phyloP scores from a whole-genome alignment of 2,329 filamentous ascomycete genomes.

The Phaeosphaeria sp. region DNA sequence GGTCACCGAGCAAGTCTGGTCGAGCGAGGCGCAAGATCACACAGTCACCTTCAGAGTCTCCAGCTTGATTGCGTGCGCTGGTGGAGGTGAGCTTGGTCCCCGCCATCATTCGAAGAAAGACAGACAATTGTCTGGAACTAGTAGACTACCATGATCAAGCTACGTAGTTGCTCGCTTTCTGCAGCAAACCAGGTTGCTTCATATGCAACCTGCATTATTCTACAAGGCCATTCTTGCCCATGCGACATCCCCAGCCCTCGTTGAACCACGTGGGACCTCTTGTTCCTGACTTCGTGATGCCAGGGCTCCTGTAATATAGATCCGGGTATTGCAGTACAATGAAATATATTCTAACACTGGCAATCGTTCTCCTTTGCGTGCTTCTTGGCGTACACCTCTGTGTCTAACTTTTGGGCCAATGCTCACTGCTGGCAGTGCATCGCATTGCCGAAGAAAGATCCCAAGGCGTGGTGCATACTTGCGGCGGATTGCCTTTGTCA shows the following conservation, averaged over 20 bases:
- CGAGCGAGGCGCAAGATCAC: constrained; percentile 25
- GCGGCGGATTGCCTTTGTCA: too few relatives aligned
- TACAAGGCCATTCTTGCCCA: not conserved
- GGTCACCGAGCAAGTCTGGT: constrained; percentile 28
- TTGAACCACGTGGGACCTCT: not conserved
- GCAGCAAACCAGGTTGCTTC: not conserved
- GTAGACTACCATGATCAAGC: not conserved
- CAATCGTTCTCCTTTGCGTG: not conserved
- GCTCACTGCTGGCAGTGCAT: too few relatives aligned
- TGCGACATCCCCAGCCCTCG: not conserved
- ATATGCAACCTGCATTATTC: not conserved
- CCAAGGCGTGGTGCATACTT: too few relatives aligned
- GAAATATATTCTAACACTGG: not conserved
- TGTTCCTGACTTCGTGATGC: not conserved
- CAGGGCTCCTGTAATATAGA: not conserved
- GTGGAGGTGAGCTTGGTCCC: not conserved
- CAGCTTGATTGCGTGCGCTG: constrained; percentile 3
- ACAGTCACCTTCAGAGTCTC: constrained; percentile 26
- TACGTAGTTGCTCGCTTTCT: not conserved
- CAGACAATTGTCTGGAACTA: not conserved
- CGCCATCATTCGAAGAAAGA: too few relatives aligned
- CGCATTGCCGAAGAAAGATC: too few relatives aligned
- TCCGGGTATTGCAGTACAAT: not conserved
- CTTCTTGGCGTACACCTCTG: not conserved
- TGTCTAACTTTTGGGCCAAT: too few relatives aligned